A percentile compares a stretch with the other conserved stretches of the same genome.
phyloP scores from a whole-genome alignment of 2,329 filamentous ascomycete species.

The Seiridium unicorne region DNA sequence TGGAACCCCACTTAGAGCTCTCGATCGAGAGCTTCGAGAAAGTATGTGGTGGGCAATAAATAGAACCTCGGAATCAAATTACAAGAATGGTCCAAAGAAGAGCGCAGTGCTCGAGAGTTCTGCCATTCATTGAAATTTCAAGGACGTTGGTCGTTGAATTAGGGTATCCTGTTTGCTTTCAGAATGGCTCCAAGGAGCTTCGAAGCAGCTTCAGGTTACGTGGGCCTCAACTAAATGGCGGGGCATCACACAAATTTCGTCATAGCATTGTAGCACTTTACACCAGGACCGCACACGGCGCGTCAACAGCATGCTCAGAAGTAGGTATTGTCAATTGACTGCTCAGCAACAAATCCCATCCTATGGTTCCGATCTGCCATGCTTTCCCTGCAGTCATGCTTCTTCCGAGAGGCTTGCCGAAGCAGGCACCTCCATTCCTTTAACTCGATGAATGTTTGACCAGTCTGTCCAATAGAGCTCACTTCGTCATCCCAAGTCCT shows the following conservation, averaged over 20 bases:
- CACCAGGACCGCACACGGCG: not conserved
- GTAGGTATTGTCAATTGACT: constrained; percentile 13
- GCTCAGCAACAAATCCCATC: constrained; percentile 9
- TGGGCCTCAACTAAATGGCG: not conserved
- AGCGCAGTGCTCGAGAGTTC: no score
- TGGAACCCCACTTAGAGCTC: constrained; percentile 3
- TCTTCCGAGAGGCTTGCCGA: not conserved
- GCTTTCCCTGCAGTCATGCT: constrained; percentile 11
- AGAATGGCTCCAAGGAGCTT: no score
- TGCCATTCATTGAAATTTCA: no score
- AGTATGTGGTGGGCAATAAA: no score
- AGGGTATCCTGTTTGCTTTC: no score
- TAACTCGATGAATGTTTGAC: constrained; percentile 10
- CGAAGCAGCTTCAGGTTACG: not conserved
- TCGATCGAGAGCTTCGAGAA: not conserved
- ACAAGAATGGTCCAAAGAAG: no score
- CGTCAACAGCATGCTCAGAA: constrained; percentile 1
- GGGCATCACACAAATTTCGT: constrained; percentile 1
- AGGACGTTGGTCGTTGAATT: no score
- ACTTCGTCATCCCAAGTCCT: constrained; percentile 1
- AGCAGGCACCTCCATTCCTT: constrained; percentile 6
- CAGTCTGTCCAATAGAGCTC: constrained; percentile 6
- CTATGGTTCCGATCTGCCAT: constrained; percentile 7
- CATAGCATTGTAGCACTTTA: not conserved
- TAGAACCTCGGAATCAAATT: no score